Percentiles rank a stretch among this genome's conserved stretches.
These are phyloP conservation scores for Nematodospora anomalae DNA, from an alignment of 1,139 yeast genomes.

Conservation along the genomic window DNA sequence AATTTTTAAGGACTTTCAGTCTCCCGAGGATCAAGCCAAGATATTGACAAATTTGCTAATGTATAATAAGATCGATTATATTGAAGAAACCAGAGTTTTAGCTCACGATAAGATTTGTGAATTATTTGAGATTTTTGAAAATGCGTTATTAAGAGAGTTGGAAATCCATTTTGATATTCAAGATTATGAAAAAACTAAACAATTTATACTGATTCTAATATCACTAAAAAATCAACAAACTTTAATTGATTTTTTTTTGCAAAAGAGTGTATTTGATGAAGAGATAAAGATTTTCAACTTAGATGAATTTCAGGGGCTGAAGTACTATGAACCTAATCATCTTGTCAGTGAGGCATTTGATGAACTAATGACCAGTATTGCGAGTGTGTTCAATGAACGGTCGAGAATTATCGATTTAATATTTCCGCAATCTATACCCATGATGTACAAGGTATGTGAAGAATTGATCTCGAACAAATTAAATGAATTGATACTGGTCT, in stretches of 20 bases:
- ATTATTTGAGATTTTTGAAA: slow-evolving; percentile 70
- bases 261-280: slow-evolving; percentile 44
- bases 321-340: slow-evolving; percentile 19
- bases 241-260: slow-evolving; percentile 46
- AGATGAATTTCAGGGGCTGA: slow-evolving; percentile 18
- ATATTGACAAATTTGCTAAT: slow-evolving; percentile 40
- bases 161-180: slow-evolving; percentile 57
- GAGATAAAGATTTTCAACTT: slow-evolving; percentile 33
- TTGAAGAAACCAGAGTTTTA: slow-evolving; percentile 31
- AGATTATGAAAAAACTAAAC: slow-evolving; percentile 41
- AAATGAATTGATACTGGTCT: slow-evolving; percentile 32
- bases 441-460: slow-evolving; percentile 51
- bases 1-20: slow-evolving; percentile 47
- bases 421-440: slow-evolving; percentile 43
- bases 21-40: slow-evolving; percentile 52
- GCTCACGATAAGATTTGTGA: slow-evolving; percentile 52
- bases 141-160: slow-evolving; percentile 69
- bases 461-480: slow-evolving; percentile 45
- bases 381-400: slow-evolving; percentile 37
- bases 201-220: slow-evolving; percentile 38
- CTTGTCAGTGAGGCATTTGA: slow-evolving; percentile 23
- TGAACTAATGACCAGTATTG: slow-evolving; percentile 26
- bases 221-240: slow-evolving; percentile 45
- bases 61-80: slow-evolving; percentile 41
- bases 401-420: slow-evolving; percentile 38